Evolutionary conservation across 805 yeast genomes (phyloP), one percentile per base, ranked within the genome.

Genomic region (Phaffomyces thermotolerans): DNA sequence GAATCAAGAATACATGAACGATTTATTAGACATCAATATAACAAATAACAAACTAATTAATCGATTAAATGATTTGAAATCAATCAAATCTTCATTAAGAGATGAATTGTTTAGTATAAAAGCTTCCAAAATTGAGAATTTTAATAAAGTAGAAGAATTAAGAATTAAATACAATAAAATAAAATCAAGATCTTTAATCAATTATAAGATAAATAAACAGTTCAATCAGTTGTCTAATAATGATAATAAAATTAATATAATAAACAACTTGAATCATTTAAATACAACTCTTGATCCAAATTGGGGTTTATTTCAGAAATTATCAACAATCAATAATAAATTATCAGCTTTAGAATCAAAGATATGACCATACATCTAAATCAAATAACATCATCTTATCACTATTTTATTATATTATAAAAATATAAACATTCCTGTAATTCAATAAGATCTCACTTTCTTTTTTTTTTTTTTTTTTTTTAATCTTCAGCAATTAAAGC

Each of bases 401-500:
- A 20, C 22, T 20, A 27, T 27, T 27, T 27, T 6, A 9, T 27
- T 27, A 27, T 27, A 27, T 27, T 13, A 27, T 27, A 10, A 27
- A 6, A 27, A 27, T 27, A 27, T 27, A 27, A 27, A 9, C 29
- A 27, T 27, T 10, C 14, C 14, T 27, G 29, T 27, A 27, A 27
- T 10, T 27, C 13, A 27, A 27, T 27, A 27, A 27, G 29, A 27
- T 27, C 12, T 29, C 31, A 8, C 23, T 6, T 32, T 49, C 3
- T 31, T 6, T 12, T 32, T 15, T 3, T 17, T 5, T 8, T 12
- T 9, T 33, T 8, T 7, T 17, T 18, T 9, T 8, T 13, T 33
- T 42, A 51, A 39, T 54, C 57, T 9, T 54, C 57, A 12, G 57
- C 79, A 59, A 91, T 87, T 62, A 90, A 76, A 37, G 95, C 89